A percentile compares a stretch with the other conserved stretches of the same genome.
These are phyloP conservation scores for Mycena maculata DNA, from an alignment of 768 basidiomycete genomes.

Conservation along the genomic window DNA sequence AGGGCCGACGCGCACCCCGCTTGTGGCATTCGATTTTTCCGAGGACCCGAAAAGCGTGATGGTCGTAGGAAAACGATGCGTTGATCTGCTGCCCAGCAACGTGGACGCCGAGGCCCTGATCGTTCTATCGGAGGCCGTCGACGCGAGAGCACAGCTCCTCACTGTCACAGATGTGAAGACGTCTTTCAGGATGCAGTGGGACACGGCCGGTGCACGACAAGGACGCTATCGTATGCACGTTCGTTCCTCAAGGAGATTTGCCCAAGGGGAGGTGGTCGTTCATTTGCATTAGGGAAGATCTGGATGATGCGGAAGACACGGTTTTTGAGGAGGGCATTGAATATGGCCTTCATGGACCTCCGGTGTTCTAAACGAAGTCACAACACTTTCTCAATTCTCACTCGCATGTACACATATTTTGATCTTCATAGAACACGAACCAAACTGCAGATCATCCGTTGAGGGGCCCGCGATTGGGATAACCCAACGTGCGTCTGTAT, in stretches of 20 bases:
- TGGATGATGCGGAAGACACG: not conserved
- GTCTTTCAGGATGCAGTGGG: not conserved
- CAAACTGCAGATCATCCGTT: too few species aligned
- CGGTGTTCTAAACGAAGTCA: too few species aligned
- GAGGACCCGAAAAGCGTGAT: not conserved
- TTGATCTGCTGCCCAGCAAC: not conserved
- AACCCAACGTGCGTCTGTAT: too few species aligned
- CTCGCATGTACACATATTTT: too few species aligned
- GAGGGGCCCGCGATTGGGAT: too few species aligned
- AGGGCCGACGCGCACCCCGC: not conserved
- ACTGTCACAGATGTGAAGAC: not conserved
- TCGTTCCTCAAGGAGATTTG: not conserved
- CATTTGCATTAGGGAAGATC: not conserved
- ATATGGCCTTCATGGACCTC: not conserved
- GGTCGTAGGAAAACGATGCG: not conserved
- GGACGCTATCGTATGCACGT: not conserved
- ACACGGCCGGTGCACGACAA: not conserved
- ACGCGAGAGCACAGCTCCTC: too few species aligned
- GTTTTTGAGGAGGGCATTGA: conserved; percentile 9
- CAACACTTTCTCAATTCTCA: too few species aligned
- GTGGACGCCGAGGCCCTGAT: not conserved
- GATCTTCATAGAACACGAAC: too few species aligned
- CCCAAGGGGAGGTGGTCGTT: not conserved
- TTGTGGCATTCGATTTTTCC: not conserved
- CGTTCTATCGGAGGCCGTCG: too few species aligned